A percentile compares a stretch with the other conserved stretches of the same genome.
phyloP scores from a whole-genome alignment of 495 filamentous ascomycete genomes.

The Aspergillus sclerotioniger region DNA sequence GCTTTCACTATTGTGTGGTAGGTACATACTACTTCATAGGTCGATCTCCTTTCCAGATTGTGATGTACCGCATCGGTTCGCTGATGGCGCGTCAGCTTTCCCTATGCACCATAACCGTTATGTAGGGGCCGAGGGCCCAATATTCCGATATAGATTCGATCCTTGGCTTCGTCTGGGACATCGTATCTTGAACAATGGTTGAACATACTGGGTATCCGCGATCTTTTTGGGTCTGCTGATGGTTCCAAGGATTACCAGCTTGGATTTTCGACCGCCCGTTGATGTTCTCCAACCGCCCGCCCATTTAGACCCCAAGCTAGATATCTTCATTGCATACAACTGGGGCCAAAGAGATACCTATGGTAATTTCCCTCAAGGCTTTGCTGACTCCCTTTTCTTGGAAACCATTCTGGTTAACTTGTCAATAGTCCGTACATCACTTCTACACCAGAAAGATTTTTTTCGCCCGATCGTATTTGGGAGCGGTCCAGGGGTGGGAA shows the following conservation, averaged over 20 bases:
- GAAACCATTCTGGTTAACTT: not conserved
- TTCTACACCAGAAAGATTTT: not conserved
- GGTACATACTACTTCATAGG: no score
- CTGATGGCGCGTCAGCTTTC: conserved; percentile 1
- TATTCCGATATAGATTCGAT: conserved; percentile 6
- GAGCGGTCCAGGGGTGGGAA: conserved; percentile 7
- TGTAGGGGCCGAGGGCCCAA: conserved; percentile 1
- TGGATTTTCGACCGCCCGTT: not conserved
- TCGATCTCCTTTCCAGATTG: not conserved
- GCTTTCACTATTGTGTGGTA: not conserved
- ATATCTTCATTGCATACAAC: not conserved
- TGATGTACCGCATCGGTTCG: not conserved
- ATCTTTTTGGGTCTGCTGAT: not conserved
- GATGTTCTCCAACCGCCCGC: not conserved
- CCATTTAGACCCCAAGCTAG: not conserved
- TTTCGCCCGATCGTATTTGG: not conserved
- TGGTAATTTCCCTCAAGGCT: not conserved
- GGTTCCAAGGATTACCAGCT: not conserved
- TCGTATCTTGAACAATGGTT: not conserved
- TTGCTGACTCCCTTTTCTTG: not conserved
- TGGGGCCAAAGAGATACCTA: not conserved
- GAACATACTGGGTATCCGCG: not conserved
- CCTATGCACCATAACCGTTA: conserved; percentile 2
- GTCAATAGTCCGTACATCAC: not conserved
- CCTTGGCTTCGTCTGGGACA: not conserved